Evolutionary conservation across 805 yeast genomes (phyloP), one percentile per base, ranked within the genome.

Genomic region (Lachancea sp.): DNA sequence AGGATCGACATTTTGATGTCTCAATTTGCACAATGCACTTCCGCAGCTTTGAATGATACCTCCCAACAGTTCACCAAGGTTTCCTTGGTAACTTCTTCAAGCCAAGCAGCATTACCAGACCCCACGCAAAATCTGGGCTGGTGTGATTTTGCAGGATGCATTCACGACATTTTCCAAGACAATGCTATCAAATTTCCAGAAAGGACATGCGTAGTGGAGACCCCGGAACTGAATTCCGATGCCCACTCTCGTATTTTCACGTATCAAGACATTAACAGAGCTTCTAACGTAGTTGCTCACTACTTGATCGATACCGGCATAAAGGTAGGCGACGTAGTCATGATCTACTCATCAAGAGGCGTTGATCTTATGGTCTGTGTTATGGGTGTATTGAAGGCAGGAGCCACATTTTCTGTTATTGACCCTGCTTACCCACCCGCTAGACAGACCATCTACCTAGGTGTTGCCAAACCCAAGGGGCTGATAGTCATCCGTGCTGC

Each of bases 371-470:
- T 93, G 79, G 87, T 95, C 36, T 95, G 98, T 5, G 97, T 93
- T 15, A 82, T 93, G 85, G 99, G 98, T 66, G 96, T 89, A 17
- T 77, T 93, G 63, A 93, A 93, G 69, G 98, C 99, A 1, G 99
- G 99, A 56, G 98, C 96, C 15, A 91, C 99, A 0, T 93, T 93
- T 65, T 90, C 97, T 9, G 99, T 93, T 18, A 95, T 93, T 52
- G 99, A 93, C 63, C 99, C 99, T 7, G 98, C 98, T 4, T 93
- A 93, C 65, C 99, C 99, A 36, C 96, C 99, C 15, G 95, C 95
- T 9, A 80, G 99, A 67, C 99, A 93, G 67, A 93, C 87, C 52
- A 79, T 93, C 49, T 93, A 93, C 65, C 73, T 93, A 46, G 80
- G 85, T 39, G 99, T 93, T 13, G 98, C 99, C 31, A 80, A 84